Conservation (phyloP, 2,329 filamentous ascomycete species). For the Phialophora macrospora region DNA sequence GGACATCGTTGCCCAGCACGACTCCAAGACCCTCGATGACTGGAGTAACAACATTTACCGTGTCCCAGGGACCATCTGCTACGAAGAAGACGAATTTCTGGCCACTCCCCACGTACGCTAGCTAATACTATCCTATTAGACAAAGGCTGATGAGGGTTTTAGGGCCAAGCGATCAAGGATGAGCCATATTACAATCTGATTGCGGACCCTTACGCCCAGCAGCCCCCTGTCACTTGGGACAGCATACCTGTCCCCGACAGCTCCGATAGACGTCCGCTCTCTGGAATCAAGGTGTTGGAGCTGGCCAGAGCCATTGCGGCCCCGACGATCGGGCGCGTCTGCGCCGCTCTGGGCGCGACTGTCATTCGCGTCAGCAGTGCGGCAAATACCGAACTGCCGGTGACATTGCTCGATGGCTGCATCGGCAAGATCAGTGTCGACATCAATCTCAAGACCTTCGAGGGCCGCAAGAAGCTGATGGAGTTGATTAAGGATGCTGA, state of each 20-base stretch:
- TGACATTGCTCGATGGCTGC: conserved; percentile 4
- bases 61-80: conserved; percentile 22
- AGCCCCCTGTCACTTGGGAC: conserved; percentile 4
- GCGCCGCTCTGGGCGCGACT: conserved; percentile 53
- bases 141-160: neutral
- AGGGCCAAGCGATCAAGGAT: conserved; percentile 13
- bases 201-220: neutral
- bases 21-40: conserved; percentile 24
- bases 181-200: conserved; percentile 9
- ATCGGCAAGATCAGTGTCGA: conserved; percentile 52
- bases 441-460: conserved; percentile 50
- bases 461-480: conserved; percentile 41
- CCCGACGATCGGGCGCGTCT: conserved; percentile 48
- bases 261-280: conserved; percentile 43
- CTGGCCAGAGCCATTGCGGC: conserved; percentile 53
- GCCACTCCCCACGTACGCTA: conserved; percentile 5
- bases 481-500: conserved; percentile 56
- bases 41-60: conserved; percentile 29
- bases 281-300: conserved; percentile 58
- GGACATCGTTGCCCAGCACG: conserved; percentile 7
- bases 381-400: neutral
- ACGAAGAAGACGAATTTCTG: conserved; percentile 22
- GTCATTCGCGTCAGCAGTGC: conserved; percentile 53
- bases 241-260: too few relatives aligned
- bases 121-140: too few relatives aligned